Evolutionary conservation across 305 asterid species (phyloP).

Genomic region (Fraxinus angustifolia): DNA sequence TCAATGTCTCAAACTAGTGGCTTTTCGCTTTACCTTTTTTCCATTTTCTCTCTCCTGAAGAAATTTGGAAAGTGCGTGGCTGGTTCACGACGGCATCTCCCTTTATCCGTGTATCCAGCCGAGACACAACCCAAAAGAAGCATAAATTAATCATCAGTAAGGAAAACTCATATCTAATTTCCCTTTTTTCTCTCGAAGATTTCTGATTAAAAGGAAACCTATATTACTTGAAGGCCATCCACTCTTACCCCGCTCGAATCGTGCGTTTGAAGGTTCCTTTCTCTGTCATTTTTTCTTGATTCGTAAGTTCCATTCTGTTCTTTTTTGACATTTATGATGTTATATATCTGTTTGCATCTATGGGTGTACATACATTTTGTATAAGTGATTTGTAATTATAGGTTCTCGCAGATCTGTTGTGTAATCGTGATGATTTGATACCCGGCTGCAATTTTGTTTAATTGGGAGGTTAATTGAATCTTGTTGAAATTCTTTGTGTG

Average conservation of each 20-base stretch:
- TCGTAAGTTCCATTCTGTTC: neutral
- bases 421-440: neutral
- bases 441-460: neutral
- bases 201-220: neutral
- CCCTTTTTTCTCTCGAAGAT: neutral
- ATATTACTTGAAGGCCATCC: neutral
- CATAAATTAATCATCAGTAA: neutral
- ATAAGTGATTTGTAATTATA: neutral
- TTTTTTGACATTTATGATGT: neutral
- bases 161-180: neutral
- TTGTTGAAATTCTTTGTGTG: neutral
- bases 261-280: neutral
- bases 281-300: neutral
- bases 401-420: neutral
- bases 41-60: neutral
- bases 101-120: neutral
- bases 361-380: neutral
- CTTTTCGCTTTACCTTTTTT: neutral
- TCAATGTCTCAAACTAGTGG: neutral
- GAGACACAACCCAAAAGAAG: neutral
- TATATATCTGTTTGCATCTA: neutral
- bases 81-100: neutral
- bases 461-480: neutral
- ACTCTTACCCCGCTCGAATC: neutral
- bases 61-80: neutral